Evolutionary conservation across 1,284 basidiomycete genomes (phyloP).

Genomic region (Sporisorium reilianum): DNA sequence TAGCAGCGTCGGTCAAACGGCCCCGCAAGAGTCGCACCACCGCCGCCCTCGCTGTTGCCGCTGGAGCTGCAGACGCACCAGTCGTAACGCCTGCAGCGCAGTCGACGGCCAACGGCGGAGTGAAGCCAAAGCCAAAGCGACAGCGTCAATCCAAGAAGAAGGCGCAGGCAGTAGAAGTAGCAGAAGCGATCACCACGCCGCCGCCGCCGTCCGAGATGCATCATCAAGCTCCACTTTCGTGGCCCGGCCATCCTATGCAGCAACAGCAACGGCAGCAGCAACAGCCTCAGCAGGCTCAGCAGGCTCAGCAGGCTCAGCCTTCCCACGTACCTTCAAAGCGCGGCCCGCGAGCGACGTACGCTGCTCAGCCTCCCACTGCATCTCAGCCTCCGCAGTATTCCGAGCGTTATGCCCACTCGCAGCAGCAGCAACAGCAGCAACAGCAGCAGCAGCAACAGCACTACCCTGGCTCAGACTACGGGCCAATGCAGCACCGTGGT

Average conservation of each 20-base stretch:
- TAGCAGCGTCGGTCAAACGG: slow-evolving; percentile 7
- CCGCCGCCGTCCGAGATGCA: slow-evolving; percentile 4
- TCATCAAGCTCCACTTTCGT: background rate
- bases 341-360: slow-evolving; percentile 34
- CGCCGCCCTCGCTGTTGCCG: slow-evolving; percentile 1
- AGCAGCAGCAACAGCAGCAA: slow-evolving; percentile 12
- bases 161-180: slow-evolving; percentile 4
- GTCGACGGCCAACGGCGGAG: background rate
- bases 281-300: slow-evolving; percentile 13
- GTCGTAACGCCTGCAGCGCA: background rate
- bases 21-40: slow-evolving; percentile 14
- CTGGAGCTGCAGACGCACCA: background rate
- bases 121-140: slow-evolving; percentile 24
- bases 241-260: slow-evolving; percentile 21
- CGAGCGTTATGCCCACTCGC: slow-evolving; percentile 14
- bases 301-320: slow-evolving; percentile 6
- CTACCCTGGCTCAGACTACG: background rate
- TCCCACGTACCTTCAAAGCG: slow-evolving; percentile 16
- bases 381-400: slow-evolving; percentile 8
- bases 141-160: slow-evolving; percentile 38
- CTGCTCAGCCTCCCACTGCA: slow-evolving; percentile 22
- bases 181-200: background rate
- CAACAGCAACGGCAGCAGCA: slow-evolving; percentile 16
- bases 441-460: slow-evolving; percentile 7
- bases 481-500: slow-evolving; percentile 17